Base-by-base conservation (phyloP, 2,329 filamentous ascomycete species). In the Aspergillus caelatus region DNA sequence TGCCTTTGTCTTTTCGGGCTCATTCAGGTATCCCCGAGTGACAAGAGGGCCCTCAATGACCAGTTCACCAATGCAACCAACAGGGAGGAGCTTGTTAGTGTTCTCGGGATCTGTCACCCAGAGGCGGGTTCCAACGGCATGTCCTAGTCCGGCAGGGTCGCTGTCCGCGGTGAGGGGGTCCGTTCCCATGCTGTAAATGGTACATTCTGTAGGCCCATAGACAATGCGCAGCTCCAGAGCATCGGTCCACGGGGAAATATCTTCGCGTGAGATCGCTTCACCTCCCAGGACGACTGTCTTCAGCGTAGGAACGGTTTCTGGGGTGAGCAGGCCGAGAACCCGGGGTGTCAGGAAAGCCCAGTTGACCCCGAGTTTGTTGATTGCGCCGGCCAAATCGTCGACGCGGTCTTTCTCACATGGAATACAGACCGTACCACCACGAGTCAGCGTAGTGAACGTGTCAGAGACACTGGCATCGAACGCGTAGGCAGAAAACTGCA, bases 1-100 rank as follows among this genome's bases (percentile, higher is more conserved):
- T 11, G 57, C 54, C 9, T 56, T 46, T 26, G 60, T 62, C 34
- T 62, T 57, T 10, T 52, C 48, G 2, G 70, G 71, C 34, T 67
- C 60, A 11, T 70, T 65, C 14, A 74, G n/a, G 46, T 62, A 62
- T 16, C 60, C 60, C 7, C 26, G 14, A 8, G 54, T 55, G 7
- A 62, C 55, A 23, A 54, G 36, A 6, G 45, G 36, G 10, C 60
- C 60, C 21, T 62, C 60, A n/a, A 62, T 58, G 8, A 62, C 9
- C 28, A 62, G 46, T 43, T 62, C 60, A 19, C 60, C 60, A 26
- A 46, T 43, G 16, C 54, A 50, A 3, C 60, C 60, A 11, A 58
- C 7, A 10, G 60, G 60, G 23, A 62, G 36, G 14, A 62, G 41
- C 23, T 39, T 26, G 19, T 53, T 21, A 21, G 48, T 45, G 36